Percentiles rank a stretch among this genome's conserved stretches.
These are phyloP conservation scores for Pseudozyma tsukubaensis DNA, from an alignment of 1,284 basidiomycete species.

Conservation along the genomic window DNA sequence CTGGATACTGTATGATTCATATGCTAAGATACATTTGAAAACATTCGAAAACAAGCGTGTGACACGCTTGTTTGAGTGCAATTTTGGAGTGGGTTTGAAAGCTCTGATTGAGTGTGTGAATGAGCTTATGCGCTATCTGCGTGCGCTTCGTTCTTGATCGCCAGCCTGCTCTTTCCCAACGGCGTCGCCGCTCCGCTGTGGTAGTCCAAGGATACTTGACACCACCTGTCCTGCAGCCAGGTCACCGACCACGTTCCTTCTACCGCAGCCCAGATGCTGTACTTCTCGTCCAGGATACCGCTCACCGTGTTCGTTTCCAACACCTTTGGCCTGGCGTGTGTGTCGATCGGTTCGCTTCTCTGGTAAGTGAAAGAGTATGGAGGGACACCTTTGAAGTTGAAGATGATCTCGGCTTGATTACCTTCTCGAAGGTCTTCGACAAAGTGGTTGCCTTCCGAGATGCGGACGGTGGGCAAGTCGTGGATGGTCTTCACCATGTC, in stretches of 20 bases:
- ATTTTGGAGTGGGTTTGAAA: neutral
- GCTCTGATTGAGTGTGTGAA: neutral
- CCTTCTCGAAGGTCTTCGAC: slow-evolving; percentile 86
- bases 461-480: slow-evolving; percentile 84
- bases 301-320: slow-evolving; percentile 71
- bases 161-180: slow-evolving; percentile 42
- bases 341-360: slow-evolving; percentile 68
- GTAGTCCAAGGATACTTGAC: slow-evolving; percentile 69
- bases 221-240: slow-evolving; percentile 84
- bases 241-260: slow-evolving; percentile 92
- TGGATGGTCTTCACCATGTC: slow-evolving; percentile 80
- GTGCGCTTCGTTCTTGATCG: slow-evolving; percentile 34
- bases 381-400: slow-evolving; percentile 86
- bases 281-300: slow-evolving; percentile 79
- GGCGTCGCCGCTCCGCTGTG: slow-evolving; percentile 53
- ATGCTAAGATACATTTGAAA: slow-evolving; percentile 4
- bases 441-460: slow-evolving; percentile 83
- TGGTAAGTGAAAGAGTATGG: slow-evolving; percentile 85
- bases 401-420: slow-evolving; percentile 86
- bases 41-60: neutral
- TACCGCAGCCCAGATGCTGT: slow-evolving; percentile 86
- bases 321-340: slow-evolving; percentile 54
- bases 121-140: neutral
- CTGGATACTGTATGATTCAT: neutral
- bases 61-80: neutral